Evolutionary conservation across 2,329 filamentous ascomycete genomes (phyloP).

Genomic region (Colletotrichum trifolii): DNA sequence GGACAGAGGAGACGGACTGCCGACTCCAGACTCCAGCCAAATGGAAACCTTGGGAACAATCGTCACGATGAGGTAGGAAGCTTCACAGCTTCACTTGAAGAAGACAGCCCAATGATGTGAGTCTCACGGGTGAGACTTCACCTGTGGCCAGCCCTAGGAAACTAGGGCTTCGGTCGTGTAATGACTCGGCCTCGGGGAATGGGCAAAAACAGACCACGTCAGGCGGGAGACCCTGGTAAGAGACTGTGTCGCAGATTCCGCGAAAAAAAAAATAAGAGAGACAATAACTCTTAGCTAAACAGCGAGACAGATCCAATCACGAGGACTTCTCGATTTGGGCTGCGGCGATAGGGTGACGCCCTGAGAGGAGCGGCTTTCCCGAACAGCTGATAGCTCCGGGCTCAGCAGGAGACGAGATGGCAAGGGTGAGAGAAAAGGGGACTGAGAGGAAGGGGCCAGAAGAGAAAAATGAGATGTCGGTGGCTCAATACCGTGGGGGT

Average conservation of each 20-base stretch:
- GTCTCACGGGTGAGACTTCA: slow-evolving; percentile 20
- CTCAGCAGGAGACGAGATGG: background rate
- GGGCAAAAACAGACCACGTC: slow-evolving; percentile 19
- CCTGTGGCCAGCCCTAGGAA: background rate
- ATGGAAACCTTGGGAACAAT: slow-evolving; percentile 25
- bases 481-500: slow-evolving; percentile 30
- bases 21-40: background rate
- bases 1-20: too few relatives aligned
- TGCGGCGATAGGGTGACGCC: slow-evolving; percentile 11
- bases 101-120: slow-evolving; percentile 9
- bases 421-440: slow-evolving; percentile 1
- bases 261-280: background rate
- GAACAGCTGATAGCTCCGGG: slow-evolving; percentile 16
- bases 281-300: slow-evolving; percentile 30
- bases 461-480: slow-evolving; percentile 18
- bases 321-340: background rate
- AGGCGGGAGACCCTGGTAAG: slow-evolving; percentile 14
- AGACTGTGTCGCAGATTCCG: slow-evolving; percentile 8
- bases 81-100: background rate
- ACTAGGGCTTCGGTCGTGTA: background rate
- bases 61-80: background rate
- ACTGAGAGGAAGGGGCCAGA: background rate
- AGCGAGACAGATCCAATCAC: slow-evolving; percentile 27
- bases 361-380: slow-evolving; percentile 22
- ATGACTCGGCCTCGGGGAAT: background rate